Evolutionary conservation across 75 land plant genomes (phyloP), one percentile per base, ranked within the genome.

Genomic region (Gnetum montanum): DNA sequence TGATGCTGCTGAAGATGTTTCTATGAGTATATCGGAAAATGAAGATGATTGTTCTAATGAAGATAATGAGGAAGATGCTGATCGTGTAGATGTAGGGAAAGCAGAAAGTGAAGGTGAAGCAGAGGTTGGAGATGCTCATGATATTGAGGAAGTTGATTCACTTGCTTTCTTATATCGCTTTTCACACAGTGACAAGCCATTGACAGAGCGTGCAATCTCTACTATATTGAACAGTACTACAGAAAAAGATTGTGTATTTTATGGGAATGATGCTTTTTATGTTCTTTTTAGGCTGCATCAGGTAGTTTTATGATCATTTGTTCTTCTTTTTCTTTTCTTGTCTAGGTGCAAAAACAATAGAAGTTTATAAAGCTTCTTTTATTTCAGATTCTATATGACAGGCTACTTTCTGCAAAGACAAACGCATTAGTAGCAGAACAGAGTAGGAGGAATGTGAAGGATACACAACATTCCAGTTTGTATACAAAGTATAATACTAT

Each of bases 401-500:
- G 95, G 55, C 79, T 93, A 16, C 68, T 64, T 8, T 81, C 85
- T 15, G 95, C 98, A 30, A 93, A 93, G 71, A 54, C 45, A 31
- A 74, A 88, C 62, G 91, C 94, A 22, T 60, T 72, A 24, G 66
- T 81, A 41, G 74, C 86, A 35, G 89, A 85, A 34, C 64, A 62
- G 57, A 93, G 77, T 46, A 74, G 81, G 94, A 87, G 61, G 62
- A 18, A 57, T 43, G 58, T 58, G 8, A 82, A 82, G 73, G 84
- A 73, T 54, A 33, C 67, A 29, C 61, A 13, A 18, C 54, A 88
- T 8, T 74, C 77, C 28, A 73, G 82, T 62, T 55, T 76, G 19
- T 92, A 88, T 76, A 61, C 76, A 7, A 82, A 70, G 91, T 86
- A 46, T n/a, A n/a, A n/a, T n/a, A n/a, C n/a, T n/a, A n/a, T n/a